phyloP scores from a whole-genome alignment of 2,329 filamentous ascomycete species.

The Cladorrhinum sp. region DNA sequence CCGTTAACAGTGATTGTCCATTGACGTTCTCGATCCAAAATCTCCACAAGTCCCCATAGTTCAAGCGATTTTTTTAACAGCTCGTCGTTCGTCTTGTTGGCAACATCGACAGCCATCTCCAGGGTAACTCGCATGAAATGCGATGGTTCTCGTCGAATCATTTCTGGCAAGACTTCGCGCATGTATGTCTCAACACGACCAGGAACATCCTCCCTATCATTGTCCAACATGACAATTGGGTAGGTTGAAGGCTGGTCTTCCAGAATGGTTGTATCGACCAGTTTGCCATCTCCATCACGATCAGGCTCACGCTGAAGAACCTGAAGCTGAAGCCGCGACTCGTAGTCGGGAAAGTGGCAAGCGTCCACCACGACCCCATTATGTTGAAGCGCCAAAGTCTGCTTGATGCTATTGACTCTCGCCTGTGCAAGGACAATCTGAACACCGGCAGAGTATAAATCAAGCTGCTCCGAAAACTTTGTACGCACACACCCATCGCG shows the following conservation, averaged over 20 bases:
- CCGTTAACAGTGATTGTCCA: slow-evolving; percentile 55
- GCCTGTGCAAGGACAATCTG: slow-evolving; percentile 61
- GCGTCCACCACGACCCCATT: slow-evolving; percentile 53
- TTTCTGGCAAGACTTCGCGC: slow-evolving; percentile 54
- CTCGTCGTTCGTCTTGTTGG: slow-evolving; percentile 49
- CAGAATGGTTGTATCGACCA: slow-evolving; percentile 25
- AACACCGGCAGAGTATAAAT: slow-evolving; percentile 62
- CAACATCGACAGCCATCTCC: slow-evolving; percentile 46
- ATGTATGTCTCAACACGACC: slow-evolving; percentile 59
- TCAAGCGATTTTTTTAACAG: slow-evolving; percentile 58
- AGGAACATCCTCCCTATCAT: slow-evolving; percentile 58
- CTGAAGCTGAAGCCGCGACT: slow-evolving; percentile 44
- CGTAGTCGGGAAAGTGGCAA: slow-evolving; percentile 53
- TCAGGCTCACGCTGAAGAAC: slow-evolving; percentile 40
- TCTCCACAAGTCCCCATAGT: slow-evolving; percentile 63
- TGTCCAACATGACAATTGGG: slow-evolving; percentile 56
- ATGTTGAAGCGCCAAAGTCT: slow-evolving; percentile 46
- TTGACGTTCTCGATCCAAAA: slow-evolving; percentile 61
- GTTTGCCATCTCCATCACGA: slow-evolving; percentile 34
- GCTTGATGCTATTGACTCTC: slow-evolving; percentile 55
- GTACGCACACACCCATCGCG: slow-evolving; percentile 61
- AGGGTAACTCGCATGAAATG: slow-evolving; percentile 59
- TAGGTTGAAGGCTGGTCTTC: slow-evolving; percentile 19
- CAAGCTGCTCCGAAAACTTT: slow-evolving; percentile 58
- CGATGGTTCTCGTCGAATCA: slow-evolving; percentile 59